Base-by-base conservation (phyloP, 1,284 basidiomycete species). In the Vanrija sp. region DNA sequence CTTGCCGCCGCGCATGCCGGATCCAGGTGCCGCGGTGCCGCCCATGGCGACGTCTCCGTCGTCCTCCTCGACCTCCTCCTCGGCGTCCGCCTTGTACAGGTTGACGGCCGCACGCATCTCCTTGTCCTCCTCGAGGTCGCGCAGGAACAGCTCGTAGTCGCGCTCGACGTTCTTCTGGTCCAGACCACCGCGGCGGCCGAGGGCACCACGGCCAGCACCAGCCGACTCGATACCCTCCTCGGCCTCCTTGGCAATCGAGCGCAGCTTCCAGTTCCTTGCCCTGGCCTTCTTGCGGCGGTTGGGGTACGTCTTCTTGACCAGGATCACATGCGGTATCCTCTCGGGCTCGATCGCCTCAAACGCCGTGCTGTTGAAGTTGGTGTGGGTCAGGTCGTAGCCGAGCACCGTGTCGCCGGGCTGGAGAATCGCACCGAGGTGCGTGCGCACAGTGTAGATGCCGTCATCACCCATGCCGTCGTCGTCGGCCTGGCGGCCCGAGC, bases 221-320 rank as follows among this genome's bases (percentile, higher is more conserved):
- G 60, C 75, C 42, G 84, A 81, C 16, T 86, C 89, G 62, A 86
- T 84, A 42, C 85, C 88, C 38, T 81, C 81, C 31, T 88, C 91
- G 19, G 83, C 86, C 73, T 97, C 93, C 77, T 95, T 97, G 59
- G 91, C 94, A 53, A 98, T 98, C 64, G 87, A 91, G 66, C 88
- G 83, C 64, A 98, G 80, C 75, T 86, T 86, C 95, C 95, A 98
- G 63, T 80, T 83, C 49, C 95, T 82, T 15, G 88, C 77, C 76
- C 85, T 87, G 70, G 81, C 85, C 82, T 96, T 96, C 82, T 96
- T 97, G 63, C 94, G 78, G 45, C 92, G 79, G 77, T 95, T 89
- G 45, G 94, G 96, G 77, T 97, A 98, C 53, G 89, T 84, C 82
- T 98, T 98, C 79, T 90, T 89, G 60, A 97, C 88, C 16, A 98